Conservation (phyloP, 2,329 filamentous ascomycete species). For the Trichoderma sp. region DNA sequence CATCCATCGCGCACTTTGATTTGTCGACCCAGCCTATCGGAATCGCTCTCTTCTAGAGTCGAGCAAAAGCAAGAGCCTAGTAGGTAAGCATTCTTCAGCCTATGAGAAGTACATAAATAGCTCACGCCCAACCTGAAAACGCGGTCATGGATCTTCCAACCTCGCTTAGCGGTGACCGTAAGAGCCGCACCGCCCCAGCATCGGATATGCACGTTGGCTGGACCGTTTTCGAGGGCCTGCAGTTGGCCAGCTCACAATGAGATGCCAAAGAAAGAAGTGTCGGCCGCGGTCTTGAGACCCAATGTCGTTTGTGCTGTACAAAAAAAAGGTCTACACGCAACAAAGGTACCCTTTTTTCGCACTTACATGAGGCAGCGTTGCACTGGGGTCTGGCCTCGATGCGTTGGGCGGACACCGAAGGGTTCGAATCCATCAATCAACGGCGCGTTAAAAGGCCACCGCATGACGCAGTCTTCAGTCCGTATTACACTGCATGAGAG, state of each 20-base stretch:
- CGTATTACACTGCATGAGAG: not conserved
- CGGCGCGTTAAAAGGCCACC: not conserved
- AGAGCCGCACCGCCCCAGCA: conserved; percentile 1
- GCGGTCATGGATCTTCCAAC: not conserved
- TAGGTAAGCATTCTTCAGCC: not conserved
- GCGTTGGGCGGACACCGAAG: conserved; percentile 10
- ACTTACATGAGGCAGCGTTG: not conserved
- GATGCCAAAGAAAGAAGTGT: not conserved
- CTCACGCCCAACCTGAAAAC: not conserved
- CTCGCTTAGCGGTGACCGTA: not conserved
- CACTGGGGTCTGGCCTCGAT: not conserved
- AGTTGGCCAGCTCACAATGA: not conserved
- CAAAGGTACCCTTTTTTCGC: not conserved
- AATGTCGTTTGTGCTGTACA: not conserved
- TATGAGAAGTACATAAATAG: not conserved
- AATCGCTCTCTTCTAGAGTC: not conserved
- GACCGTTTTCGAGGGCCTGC: not conserved
- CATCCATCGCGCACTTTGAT: not conserved
- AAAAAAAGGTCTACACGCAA: not conserved
- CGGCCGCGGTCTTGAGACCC: conserved; percentile 1
- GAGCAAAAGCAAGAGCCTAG: not conserved
- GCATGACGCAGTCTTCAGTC: not conserved
- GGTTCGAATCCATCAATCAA: not conserved
- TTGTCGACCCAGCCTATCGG: conserved; percentile 15
- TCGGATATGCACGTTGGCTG: conserved; percentile 12